Percentiles rank a stretch among this genome's conserved stretches.
Evolutionary conservation across 495 filamentous ascomycete genomes (phyloP).

Genomic region (Lophiotrema nucula): DNA sequence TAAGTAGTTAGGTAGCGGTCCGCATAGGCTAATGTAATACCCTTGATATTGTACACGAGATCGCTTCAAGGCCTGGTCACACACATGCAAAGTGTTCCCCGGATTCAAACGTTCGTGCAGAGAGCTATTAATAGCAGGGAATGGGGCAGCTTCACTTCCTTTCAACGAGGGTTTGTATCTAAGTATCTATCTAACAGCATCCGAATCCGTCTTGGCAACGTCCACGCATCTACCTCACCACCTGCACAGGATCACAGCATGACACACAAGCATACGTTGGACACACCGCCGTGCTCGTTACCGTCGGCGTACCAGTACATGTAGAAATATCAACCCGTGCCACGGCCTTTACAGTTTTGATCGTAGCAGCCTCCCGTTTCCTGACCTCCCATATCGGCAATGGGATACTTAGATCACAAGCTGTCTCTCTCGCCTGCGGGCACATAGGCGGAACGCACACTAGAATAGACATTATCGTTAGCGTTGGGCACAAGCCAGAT

Average conservation of each 20-base stretch:
- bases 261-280: slow-evolving; percentile 25
- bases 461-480: background rate
- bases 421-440: background rate
- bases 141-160: too few species aligned
- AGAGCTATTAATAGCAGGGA: too few species aligned
- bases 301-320: background rate
- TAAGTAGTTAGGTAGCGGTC: too few species aligned
- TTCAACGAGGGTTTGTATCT: too few species aligned
- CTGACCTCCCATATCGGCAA: background rate
- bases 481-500: slow-evolving; percentile 1
- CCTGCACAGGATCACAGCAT: slow-evolving; percentile 8
- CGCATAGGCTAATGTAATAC: too few species aligned
- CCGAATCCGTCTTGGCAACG: too few species aligned
- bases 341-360: background rate
- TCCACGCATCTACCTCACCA: slow-evolving; percentile 6
- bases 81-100: too few species aligned
- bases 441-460: slow-evolving; percentile 17
- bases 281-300: slow-evolving; percentile 2
- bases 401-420: slow-evolving; percentile 3
- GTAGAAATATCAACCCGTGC: background rate
- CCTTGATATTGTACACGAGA: too few species aligned
- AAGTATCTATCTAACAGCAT: too few species aligned
- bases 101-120: too few species aligned
- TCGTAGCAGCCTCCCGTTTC: background rate
- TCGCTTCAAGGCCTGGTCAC: too few species aligned